These are phyloP conservation scores for Escovopsis sp. DNA, from an alignment of 2,329 filamentous ascomycete genomes.

Conservation along the genomic window DNA sequence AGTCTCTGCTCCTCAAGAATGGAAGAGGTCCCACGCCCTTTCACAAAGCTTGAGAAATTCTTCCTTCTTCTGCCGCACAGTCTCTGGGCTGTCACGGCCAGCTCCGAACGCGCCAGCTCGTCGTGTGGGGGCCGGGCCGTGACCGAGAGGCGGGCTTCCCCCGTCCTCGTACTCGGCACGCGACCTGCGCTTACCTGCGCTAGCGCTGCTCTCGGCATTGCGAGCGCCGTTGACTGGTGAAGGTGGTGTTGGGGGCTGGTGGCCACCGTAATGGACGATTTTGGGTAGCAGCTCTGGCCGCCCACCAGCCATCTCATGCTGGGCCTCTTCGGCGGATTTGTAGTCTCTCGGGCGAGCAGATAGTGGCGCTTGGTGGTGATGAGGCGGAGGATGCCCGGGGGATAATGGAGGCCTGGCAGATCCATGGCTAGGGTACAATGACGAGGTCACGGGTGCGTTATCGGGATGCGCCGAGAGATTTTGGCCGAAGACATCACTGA, in stretches of 20 bases:
- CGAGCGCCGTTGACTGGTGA: constrained; percentile 50
- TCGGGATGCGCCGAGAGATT: constrained; percentile 51
- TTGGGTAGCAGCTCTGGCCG: constrained; percentile 83
- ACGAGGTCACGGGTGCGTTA: constrained; percentile 22
- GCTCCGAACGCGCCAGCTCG: constrained; percentile 61
- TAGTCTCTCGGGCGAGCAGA: constrained; percentile 67
- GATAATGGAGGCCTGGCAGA: constrained; percentile 59
- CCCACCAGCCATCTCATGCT: constrained; percentile 80
- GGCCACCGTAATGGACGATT: constrained; percentile 87
- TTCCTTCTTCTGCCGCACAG: constrained; percentile 73
- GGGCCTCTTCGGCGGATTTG: constrained; percentile 88
- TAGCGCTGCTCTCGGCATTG: constrained; percentile 36
- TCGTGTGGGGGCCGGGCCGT: constrained; percentile 47
- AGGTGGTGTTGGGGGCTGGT: constrained; percentile 84
- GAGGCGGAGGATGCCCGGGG: constrained; percentile 52
- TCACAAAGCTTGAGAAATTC: constrained; percentile 81
- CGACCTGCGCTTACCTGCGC: constrained; percentile 56
- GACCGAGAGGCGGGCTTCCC: constrained; percentile 68
- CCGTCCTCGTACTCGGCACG: constrained; percentile 92
- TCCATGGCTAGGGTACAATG: constrained; percentile 45
- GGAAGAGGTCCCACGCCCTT: constrained; percentile 91
- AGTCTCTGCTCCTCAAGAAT: constrained; percentile 47
- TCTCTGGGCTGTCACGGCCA: constrained; percentile 70
- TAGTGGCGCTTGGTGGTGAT: constrained; percentile 35
- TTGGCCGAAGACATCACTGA: constrained; percentile 88